A percentile compares a stretch with the other conserved stretches of the same genome.
phyloP scores from a whole-genome alignment of 371 early-diverging fungal species.

The Cokeromyces recurvatus region DNA sequence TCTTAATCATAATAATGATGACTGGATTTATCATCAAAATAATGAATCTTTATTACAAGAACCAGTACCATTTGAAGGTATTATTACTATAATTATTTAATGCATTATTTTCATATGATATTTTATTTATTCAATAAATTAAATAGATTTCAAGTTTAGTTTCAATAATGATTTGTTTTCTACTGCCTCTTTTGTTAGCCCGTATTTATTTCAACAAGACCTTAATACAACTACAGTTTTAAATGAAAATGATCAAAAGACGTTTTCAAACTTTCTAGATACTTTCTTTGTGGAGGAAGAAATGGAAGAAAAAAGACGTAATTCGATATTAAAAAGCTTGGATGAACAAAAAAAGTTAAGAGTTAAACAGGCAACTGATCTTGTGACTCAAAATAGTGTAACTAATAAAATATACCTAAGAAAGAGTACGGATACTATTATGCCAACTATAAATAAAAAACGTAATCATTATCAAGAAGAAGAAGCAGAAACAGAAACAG shows the following conservation, averaged over 20 bases:
- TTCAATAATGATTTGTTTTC: slow-evolving; percentile 17
- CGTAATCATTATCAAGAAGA: background rate
- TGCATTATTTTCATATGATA: too few relatives aligned
- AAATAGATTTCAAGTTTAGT: slow-evolving; percentile 26
- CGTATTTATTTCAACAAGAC: slow-evolving; percentile 4
- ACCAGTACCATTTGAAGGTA: slow-evolving; percentile 34
- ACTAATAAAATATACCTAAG: too few relatives aligned
- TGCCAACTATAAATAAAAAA: too few relatives aligned
- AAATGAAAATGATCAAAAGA: slow-evolving; percentile 41
- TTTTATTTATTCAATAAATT: background rate
- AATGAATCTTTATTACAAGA: too few relatives aligned
- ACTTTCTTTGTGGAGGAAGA: slow-evolving; percentile 39
- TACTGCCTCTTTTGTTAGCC: background rate
- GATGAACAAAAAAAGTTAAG: slow-evolving; percentile 26
- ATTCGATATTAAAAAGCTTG: slow-evolving; percentile 21
- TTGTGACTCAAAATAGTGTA: too few relatives aligned
- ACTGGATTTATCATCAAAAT: too few relatives aligned
- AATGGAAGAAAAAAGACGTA: slow-evolving; percentile 19
- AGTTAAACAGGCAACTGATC: too few relatives aligned
- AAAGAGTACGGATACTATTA: background rate
- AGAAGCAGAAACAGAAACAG: slow-evolving; percentile 27
- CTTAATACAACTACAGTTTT: slow-evolving; percentile 15
- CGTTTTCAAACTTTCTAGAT: slow-evolving; percentile 43
- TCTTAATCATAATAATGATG: too few relatives aligned
- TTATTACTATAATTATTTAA: too few relatives aligned